These are phyloP conservation scores for Huntiella moniliformis DNA, from an alignment of 2,329 filamentous ascomycete genomes.

Conservation along the genomic window DNA sequence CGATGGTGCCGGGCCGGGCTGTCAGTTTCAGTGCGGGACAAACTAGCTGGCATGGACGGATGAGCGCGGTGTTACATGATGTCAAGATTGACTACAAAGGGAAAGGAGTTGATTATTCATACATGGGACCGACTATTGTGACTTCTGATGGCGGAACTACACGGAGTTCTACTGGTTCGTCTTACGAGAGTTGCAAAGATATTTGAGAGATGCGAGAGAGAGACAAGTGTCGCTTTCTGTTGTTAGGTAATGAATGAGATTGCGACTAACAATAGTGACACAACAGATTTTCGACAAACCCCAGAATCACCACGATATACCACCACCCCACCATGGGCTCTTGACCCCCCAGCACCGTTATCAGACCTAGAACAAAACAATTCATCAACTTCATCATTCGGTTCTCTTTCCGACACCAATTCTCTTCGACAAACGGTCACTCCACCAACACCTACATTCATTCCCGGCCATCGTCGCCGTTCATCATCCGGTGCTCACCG, in stretches of 20 bases:
- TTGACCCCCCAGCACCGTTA: neutral
- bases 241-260: too few relatives aligned
- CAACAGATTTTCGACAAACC: too few relatives aligned
- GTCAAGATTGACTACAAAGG: too few relatives aligned
- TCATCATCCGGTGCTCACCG: conserved; percentile 5
- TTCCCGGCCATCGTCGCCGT: neutral
- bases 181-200: too few relatives aligned
- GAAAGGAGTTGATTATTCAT: too few relatives aligned
- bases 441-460: neutral
- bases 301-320: neutral
- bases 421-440: neutral
- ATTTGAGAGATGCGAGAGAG: too few relatives aligned
- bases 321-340: neutral
- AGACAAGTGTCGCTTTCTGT: too few relatives aligned
- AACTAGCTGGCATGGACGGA: conserved; percentile 7
- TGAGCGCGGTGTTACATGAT: conserved; percentile 6
- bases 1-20: neutral
- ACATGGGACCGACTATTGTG: too few relatives aligned
- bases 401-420: neutral
- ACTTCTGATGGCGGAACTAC: too few relatives aligned
- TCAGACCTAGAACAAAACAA: neutral
- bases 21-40: neutral
- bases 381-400: conserved; percentile 7
- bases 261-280: too few relatives aligned
- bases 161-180: too few relatives aligned